Conservation (phyloP, 345 rosid genomes). For the Excoecaria agallocha region DNA sequence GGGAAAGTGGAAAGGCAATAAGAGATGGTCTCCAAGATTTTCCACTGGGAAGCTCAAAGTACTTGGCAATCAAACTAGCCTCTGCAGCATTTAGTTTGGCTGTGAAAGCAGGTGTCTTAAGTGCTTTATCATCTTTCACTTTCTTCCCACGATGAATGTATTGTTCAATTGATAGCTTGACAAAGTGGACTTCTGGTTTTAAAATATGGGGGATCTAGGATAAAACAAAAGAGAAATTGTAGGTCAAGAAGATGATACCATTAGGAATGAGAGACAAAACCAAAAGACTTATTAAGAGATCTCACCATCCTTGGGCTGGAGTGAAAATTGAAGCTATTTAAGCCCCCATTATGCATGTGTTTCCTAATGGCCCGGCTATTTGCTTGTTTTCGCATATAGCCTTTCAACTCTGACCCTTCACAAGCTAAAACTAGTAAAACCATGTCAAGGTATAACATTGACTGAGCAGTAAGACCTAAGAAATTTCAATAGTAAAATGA, state of each 20-base stretch:
- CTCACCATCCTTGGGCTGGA: constrained; percentile 96
- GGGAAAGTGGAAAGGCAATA: constrained; percentile 85
- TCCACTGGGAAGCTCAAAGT: constrained; percentile 45
- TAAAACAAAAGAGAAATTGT: constrained; percentile 14
- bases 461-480: background rate
- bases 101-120: constrained; percentile 41
- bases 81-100: constrained; percentile 50
- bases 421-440: constrained; percentile 88
- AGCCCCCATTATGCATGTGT: constrained; percentile 82
- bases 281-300: constrained; percentile 18
- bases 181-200: constrained; percentile 79
- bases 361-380: constrained; percentile 60
- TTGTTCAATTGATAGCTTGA: constrained; percentile 68
- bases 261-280: constrained; percentile 13
- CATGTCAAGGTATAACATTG: constrained; percentile 49
- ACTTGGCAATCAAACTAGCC: constrained; percentile 58
- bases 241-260: constrained; percentile 7
- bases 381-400: constrained; percentile 84
- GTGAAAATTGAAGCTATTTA: constrained; percentile 80
- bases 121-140: constrained; percentile 46
- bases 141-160: constrained; percentile 77
- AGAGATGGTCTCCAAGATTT: constrained; percentile 67
- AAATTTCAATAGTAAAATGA: background rate
- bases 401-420: constrained; percentile 86
- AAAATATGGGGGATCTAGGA: constrained; percentile 75